These are phyloP conservation scores for Saccharomycopsis schoenii DNA, from an alignment of 805 yeast genomes.

Conservation along the genomic window DNA sequence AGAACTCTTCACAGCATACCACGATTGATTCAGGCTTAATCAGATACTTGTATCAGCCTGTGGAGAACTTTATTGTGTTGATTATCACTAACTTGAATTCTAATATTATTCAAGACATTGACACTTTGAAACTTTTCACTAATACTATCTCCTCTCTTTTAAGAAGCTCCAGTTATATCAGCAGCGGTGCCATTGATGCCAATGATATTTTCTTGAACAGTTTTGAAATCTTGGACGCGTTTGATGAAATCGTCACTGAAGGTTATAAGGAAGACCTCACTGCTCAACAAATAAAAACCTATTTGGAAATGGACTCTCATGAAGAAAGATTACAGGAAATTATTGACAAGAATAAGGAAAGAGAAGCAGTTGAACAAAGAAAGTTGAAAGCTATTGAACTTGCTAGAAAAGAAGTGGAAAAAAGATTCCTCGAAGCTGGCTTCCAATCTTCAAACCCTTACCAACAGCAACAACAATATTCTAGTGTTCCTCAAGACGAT, in stretches of 20 bases:
- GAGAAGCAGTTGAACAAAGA: slow-evolving; percentile 95
- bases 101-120: slow-evolving; percentile 88
- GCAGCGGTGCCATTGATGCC: slow-evolving; percentile 47
- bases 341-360: slow-evolving; percentile 91
- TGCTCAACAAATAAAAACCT: slow-evolving; percentile 72
- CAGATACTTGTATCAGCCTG: slow-evolving; percentile 90
- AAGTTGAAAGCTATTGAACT: slow-evolving; percentile 89
- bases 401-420: slow-evolving; percentile 67
- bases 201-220: slow-evolving; percentile 74
- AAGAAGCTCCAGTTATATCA: slow-evolving; percentile 25
- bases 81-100: slow-evolving; percentile 84
- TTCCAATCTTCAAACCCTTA: slow-evolving; percentile 22
- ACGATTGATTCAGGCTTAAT: slow-evolving; percentile 87
- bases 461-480: slow-evolving; percentile 19
- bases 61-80: slow-evolving; percentile 87
- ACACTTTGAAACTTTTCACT: slow-evolving; percentile 77
- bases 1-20: slow-evolving; percentile 72
- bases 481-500: slow-evolving; percentile 22
- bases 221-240: slow-evolving; percentile 82
- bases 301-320: slow-evolving; percentile 94
- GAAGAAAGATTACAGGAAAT: slow-evolving; percentile 98
- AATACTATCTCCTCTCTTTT: slow-evolving; percentile 71
- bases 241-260: slow-evolving; percentile 83
- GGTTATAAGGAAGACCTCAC: slow-evolving; percentile 88
- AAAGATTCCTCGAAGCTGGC: slow-evolving; percentile 40